Evolutionary conservation across 2,329 filamentous ascomycete species (phyloP).

Genomic region (Alternaria alternata): DNA sequence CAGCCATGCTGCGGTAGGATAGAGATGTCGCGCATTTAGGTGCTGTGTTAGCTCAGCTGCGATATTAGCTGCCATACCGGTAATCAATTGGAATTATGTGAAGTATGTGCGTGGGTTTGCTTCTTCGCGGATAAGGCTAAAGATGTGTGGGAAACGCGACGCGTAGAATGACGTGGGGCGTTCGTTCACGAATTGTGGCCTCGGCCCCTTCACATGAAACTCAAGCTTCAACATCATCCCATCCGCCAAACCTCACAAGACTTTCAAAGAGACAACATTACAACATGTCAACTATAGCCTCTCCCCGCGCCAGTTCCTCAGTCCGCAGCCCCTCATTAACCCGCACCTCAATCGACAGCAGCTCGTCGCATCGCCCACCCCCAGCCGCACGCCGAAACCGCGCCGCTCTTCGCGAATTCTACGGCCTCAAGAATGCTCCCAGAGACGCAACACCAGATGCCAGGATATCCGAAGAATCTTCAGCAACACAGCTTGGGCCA

Average conservation of each 20-base stretch:
- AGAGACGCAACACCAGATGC: conserved; percentile 34
- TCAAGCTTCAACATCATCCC: conserved; percentile 5
- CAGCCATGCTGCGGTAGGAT: conserved; percentile 69
- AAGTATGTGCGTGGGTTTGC: conserved; percentile 1
- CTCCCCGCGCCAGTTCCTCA: conserved; percentile 66
- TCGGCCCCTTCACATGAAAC: conserved; percentile 30
- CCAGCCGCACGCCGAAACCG: conserved; percentile 72
- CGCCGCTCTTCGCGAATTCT: conserved; percentile 90
- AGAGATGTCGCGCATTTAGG: conserved; percentile 63
- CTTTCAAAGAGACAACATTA: not conserved
- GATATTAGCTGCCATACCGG: conserved; percentile 39
- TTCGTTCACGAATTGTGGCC: conserved; percentile 21
- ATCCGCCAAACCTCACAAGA: not conserved
- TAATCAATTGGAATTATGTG: conserved; percentile 9
- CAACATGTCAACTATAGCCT: conserved; percentile 66
- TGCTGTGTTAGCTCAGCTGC: conserved; percentile 59
- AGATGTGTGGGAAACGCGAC: conserved; percentile 28
- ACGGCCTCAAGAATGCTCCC: conserved; percentile 73
- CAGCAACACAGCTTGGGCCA: conserved; percentile 42
- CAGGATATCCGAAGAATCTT: conserved; percentile 44
- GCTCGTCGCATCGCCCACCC: conserved; percentile 28
- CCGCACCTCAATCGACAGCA: conserved; percentile 71
- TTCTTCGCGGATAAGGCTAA: not conserved
- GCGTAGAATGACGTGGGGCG: conserved; percentile 33
- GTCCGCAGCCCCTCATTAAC: conserved; percentile 76